Conservation (phyloP, 768 basidiomycete genomes). For the Rhodosporidiobolus odoratus region DNA sequence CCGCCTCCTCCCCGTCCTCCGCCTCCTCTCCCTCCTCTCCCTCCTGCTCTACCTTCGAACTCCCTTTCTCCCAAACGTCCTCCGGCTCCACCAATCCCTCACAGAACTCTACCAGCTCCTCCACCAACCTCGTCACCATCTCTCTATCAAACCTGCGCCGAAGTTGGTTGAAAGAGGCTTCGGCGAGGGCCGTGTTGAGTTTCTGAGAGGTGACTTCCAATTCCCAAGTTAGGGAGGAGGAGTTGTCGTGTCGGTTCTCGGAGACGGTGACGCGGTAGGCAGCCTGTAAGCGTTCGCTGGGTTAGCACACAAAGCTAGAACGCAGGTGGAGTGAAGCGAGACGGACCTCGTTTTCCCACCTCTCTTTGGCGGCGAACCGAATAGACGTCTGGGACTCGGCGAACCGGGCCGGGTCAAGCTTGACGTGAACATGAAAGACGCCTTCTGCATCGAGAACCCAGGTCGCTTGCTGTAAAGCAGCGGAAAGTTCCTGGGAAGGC, state of each 20-base stretch:
- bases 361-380: conserved; percentile 4
- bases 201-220: background rate
- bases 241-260: conserved; percentile 9
- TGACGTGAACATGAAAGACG: conserved; percentile 15
- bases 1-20: background rate
- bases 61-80: too few species aligned
- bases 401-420: conserved; percentile 20
- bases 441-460: conserved; percentile 21
- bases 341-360: conserved; percentile 25
- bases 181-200: conserved; percentile 6
- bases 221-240: background rate
- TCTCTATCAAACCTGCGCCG: conserved; percentile 10
- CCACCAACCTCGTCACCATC: background rate
- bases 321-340: background rate
- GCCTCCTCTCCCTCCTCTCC: background rate
- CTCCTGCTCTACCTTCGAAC: too few species aligned
- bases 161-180: background rate
- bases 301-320: background rate
- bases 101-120: conserved; percentile 1
- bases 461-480: conserved; percentile 16
- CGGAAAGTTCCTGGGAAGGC: conserved; percentile 23
- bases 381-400: conserved; percentile 13
- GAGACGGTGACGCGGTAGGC: conserved; percentile 3
- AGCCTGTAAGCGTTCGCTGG: background rate
- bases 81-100: background rate